phyloP scores from a whole-genome alignment of 176 grass and related monocot genomes.

The Rhynchospora tenuis region DNA sequence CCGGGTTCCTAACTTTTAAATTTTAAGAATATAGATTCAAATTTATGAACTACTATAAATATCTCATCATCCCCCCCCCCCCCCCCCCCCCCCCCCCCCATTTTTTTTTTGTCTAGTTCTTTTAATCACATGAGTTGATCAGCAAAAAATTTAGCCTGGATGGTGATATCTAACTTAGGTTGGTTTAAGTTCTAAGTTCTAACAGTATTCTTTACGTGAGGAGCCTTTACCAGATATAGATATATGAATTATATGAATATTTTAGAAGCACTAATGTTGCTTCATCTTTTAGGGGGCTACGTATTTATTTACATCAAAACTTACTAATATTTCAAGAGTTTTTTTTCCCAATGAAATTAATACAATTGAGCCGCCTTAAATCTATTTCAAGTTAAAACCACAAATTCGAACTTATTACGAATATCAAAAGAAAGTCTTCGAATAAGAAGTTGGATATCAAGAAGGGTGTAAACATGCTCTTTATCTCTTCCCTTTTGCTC shows the following conservation, averaged over 20 bases:
- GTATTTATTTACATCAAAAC: neutral
- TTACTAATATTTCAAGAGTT: neutral
- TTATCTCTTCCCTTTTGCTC: no score
- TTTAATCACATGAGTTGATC: no score
- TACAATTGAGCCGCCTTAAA: neutral
- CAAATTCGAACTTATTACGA: neutral
- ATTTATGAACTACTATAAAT: neutral
- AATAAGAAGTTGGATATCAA: neutral
- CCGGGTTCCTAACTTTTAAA: no score
- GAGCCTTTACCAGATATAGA: no score
- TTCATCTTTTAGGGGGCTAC: neutral
- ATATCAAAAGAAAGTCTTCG: neutral
- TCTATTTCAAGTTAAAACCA: neutral
- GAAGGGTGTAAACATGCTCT: neutral
- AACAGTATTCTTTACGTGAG: no score
- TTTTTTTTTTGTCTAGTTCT: no score
- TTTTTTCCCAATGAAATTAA: neutral
- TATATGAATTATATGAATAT: neutral
- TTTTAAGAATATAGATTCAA: neutral
- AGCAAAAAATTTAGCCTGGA: no score
- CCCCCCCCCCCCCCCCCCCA: no score
- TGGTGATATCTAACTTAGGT: no score
- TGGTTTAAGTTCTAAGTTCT: no score
- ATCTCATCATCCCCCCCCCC: neutral
- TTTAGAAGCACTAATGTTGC: neutral